A percentile compares a stretch with the other conserved stretches of the same genome.
These are phyloP conservation scores for Raddia guianensis DNA, from an alignment of 176 grass and related monocot genomes.

Conservation along the genomic window DNA sequence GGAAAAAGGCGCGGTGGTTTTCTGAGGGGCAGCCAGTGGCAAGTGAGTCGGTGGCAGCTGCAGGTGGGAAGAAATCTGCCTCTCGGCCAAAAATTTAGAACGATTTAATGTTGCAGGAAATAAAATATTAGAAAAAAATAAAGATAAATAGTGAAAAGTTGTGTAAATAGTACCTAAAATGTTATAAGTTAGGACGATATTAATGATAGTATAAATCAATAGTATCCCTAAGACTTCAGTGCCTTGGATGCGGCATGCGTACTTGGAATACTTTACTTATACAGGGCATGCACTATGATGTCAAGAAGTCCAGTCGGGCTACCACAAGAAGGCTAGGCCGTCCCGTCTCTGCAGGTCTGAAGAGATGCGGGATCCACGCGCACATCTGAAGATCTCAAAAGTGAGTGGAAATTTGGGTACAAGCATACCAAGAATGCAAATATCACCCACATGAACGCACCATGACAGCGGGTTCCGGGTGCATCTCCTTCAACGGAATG, in stretches of 20 bases:
- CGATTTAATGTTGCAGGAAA: too few relatives aligned
- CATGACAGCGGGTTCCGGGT: background rate
- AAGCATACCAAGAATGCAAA: background rate
- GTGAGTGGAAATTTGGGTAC: background rate
- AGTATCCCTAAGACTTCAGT: too few relatives aligned
- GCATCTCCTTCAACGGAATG: background rate
- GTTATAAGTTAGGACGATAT: too few relatives aligned
- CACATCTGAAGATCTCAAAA: background rate
- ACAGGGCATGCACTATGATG: background rate
- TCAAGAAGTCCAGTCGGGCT: background rate
- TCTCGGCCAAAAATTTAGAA: too few relatives aligned
- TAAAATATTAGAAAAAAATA: too few relatives aligned
- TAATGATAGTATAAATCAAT: too few relatives aligned
- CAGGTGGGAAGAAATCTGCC: too few relatives aligned
- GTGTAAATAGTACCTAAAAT: too few relatives aligned
- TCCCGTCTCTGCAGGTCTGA: background rate
- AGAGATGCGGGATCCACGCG: constrained; percentile 18
- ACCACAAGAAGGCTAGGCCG: background rate
- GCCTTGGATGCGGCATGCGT: background rate
- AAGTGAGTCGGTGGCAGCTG: too few relatives aligned
- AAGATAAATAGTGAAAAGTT: too few relatives aligned
- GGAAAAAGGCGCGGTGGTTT: too few relatives aligned
- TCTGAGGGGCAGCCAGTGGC: too few relatives aligned
- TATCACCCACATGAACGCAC: background rate
- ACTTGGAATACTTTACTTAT: background rate